Percentiles rank a stretch among this genome's conserved stretches.
These are phyloP conservation scores for Piromyces sp. DNA, from an alignment of 192 early-diverging fungal genomes.

Conservation along the genomic window DNA sequence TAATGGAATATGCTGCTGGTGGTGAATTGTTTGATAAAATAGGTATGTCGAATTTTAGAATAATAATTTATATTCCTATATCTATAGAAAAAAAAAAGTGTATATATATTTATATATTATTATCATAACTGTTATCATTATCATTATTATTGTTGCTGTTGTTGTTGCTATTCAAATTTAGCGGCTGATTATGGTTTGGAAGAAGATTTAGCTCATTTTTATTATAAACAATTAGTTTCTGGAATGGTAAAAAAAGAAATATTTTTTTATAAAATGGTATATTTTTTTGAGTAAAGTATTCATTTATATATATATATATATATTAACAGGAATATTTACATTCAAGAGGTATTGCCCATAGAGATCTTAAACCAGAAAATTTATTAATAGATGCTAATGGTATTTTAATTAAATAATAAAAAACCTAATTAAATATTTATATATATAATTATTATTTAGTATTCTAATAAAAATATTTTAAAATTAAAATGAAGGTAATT, in stretches of 20 bases:
- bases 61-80: too few relatives aligned
- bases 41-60: constrained; percentile 10
- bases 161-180: too few relatives aligned
- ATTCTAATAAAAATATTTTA: too few relatives aligned
- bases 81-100: too few relatives aligned
- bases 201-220: constrained; percentile 54
- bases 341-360: constrained; percentile 31
- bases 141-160: too few relatives aligned
- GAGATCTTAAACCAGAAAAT: constrained; percentile 68
- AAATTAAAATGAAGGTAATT: constrained; percentile 32
- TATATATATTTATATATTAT: not conserved
- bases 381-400: constrained; percentile 27
- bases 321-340: constrained; percentile 31
- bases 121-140: too few relatives aligned
- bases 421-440: too few relatives aligned
- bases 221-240: constrained; percentile 47
- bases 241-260: constrained; percentile 29
- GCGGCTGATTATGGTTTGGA: constrained; percentile 50
- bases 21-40: constrained; percentile 61
- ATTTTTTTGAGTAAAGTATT: too few relatives aligned
- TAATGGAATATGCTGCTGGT: constrained; percentile 47
- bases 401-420: constrained; percentile 4
- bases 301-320: too few relatives aligned
- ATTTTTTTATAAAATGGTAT: too few relatives aligned
- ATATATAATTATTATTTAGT: too few relatives aligned